A percentile compares a stretch with the other conserved stretches of the same genome.
Conservation (phyloP, 73 alveolate species). For the Paraurostyla sp. region DNA sequence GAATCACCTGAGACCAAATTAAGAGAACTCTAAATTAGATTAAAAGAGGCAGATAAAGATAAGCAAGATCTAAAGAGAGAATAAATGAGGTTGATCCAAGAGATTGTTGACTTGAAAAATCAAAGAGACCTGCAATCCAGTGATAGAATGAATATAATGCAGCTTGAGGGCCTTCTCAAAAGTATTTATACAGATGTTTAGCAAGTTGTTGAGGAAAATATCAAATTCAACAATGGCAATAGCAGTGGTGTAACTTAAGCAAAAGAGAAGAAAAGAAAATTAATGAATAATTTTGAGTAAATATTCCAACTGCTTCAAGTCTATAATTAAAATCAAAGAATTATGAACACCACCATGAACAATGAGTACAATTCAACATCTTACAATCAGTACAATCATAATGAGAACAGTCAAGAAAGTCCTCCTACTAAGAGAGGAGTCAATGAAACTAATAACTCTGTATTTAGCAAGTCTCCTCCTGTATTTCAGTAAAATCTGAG, state of each 20-base stretch:
- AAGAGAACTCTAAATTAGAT: background rate
- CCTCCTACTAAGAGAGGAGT: no score
- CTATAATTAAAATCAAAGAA: background rate
- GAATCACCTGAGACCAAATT: conserved; percentile 41
- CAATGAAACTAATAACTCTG: no score
- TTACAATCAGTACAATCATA: no score
- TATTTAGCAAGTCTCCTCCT: background rate
- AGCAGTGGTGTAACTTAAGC: background rate
- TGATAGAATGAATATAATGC: background rate
- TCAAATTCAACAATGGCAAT: no score
- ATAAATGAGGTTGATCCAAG: background rate
- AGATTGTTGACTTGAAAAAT: background rate
- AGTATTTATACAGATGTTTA: background rate
- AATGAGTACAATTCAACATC: background rate
- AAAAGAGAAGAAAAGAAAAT: background rate
- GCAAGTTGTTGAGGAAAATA: background rate
- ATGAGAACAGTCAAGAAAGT: no score
- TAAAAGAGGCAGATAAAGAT: conserved; percentile 10
- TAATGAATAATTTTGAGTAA: background rate
- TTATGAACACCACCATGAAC: background rate
- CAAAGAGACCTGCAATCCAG: background rate
- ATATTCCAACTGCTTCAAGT: background rate
- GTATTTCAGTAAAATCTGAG: no score
- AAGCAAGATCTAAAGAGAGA: conserved; percentile 32
- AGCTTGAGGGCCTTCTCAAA: background rate